Conservation (phyloP, 116 monocot species). For the Zostera marina region DNA sequence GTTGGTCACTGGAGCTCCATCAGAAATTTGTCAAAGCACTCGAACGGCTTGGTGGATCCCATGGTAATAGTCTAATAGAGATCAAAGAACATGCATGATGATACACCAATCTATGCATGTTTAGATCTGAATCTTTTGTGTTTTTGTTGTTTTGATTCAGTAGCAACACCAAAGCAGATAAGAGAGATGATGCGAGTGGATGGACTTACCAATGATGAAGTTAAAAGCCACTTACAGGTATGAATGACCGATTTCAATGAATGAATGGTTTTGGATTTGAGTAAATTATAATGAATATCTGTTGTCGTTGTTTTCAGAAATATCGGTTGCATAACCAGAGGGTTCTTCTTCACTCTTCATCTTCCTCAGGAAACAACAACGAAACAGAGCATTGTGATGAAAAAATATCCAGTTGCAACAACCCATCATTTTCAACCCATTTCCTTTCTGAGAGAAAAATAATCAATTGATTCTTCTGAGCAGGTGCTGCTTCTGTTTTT, state of each 20-base stretch:
- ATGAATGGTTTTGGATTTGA: not conserved
- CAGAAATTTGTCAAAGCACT: constrained; percentile 54
- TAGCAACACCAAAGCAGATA: constrained; percentile 74
- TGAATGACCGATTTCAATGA: not conserved
- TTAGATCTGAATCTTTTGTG: not conserved
- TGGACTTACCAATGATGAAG: constrained; percentile 79
- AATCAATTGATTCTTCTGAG: not conserved
- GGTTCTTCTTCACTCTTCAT: constrained; percentile 10
- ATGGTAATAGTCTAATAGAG: no score
- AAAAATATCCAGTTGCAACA: not conserved
- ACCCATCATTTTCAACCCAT: not conserved
- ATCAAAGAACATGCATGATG: no score
- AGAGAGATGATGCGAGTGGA: constrained; percentile 88
- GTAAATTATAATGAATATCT: not conserved
- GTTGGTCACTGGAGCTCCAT: constrained; percentile 87
- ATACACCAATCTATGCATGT: not conserved
- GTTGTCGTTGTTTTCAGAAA: constrained; percentile 28
- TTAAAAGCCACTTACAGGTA: constrained; percentile 84
- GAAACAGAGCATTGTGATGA: not conserved
- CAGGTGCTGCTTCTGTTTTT: no score
- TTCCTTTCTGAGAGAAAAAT: not conserved
- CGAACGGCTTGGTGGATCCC: constrained; percentile 62
- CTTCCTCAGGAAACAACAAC: not conserved
- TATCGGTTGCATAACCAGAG: constrained; percentile 52
- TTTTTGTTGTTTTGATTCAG: constrained; percentile 16